A percentile compares a stretch with the other conserved stretches of the same genome.
Evolutionary conservation across 306 rosid genomes (phyloP).

Genomic region (Dryas alaskensis): DNA sequence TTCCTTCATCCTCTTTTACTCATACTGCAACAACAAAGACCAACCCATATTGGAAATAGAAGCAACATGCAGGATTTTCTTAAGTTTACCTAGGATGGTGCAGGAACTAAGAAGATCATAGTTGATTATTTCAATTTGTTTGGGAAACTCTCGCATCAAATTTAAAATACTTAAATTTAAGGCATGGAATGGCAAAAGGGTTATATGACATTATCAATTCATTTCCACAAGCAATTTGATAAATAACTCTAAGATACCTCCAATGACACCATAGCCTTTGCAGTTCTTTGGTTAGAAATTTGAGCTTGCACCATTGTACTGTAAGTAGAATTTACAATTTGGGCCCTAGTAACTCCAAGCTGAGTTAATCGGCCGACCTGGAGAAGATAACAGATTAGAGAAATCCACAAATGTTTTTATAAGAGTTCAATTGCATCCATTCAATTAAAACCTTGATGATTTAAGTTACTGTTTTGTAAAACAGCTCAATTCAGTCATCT

Average conservation of each 20-base stretch:
- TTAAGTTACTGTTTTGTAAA: not conserved
- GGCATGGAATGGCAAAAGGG: not conserved
- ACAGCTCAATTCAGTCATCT: not conserved
- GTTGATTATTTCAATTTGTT: not conserved
- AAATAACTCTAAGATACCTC: constrained; percentile 20
- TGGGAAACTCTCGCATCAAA: not conserved
- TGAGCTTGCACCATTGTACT: constrained; percentile 22
- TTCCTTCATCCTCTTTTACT: not conserved
- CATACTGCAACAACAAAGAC: not conserved
- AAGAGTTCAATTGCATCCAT: not conserved
- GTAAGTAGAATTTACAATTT: constrained; percentile 16
- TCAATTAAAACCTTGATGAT: not conserved
- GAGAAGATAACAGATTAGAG: not conserved
- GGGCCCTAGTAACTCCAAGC: constrained; percentile 25
- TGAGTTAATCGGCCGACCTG: constrained; percentile 31
- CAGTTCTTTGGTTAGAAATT: constrained; percentile 12
- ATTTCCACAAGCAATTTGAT: not conserved
- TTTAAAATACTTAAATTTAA: not conserved
- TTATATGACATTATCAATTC: not conserved
- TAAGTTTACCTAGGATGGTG: not conserved
- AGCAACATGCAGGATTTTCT: not conserved
- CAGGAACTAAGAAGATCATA: not conserved
- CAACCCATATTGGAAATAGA: not conserved
- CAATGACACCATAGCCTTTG: not conserved
- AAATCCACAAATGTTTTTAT: not conserved